phyloP scores from a whole-genome alignment of 176 grass and related monocot genomes.

The Carex scoparia region DNA sequence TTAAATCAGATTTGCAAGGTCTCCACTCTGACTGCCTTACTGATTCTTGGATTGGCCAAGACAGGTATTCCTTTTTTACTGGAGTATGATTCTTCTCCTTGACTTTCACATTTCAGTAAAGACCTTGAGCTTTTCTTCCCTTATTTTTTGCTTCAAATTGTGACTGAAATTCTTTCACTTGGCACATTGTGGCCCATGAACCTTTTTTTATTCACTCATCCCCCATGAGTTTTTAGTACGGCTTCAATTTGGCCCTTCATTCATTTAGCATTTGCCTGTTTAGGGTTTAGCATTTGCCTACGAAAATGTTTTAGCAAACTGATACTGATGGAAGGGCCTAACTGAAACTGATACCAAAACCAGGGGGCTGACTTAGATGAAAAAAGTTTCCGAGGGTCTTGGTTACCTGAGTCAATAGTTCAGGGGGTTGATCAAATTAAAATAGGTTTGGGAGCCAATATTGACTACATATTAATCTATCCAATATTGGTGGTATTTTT shows the following conservation, averaged over 20 bases:
- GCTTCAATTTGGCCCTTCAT: not conserved
- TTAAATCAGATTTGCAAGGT: conserved; percentile 71
- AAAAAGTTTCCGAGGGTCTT: not conserved
- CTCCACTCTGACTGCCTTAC: conserved; percentile 90
- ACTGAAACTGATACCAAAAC: not conserved
- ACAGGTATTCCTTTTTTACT: conserved; percentile 44
- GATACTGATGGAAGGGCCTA: not conserved
- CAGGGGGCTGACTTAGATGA: not conserved
- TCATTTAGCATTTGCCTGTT: not conserved
- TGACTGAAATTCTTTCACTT: not conserved
- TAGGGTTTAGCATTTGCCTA: too few relatives aligned
- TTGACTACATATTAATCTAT: not conserved
- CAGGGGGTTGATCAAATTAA: not conserved
- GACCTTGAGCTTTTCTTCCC: not conserved
- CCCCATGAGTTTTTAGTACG: not conserved
- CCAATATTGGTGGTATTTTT: not conserved
- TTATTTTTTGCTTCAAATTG: not conserved
- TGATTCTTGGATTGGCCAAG: conserved; percentile 79
- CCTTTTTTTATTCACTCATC: not conserved
- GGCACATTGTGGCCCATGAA: not conserved
- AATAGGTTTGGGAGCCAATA: not conserved
- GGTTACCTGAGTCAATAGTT: not conserved
- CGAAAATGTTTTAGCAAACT: not conserved
- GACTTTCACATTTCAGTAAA: not conserved
- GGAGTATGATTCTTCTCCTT: not conserved